Evolutionary conservation across 768 basidiomycete species (phyloP).

Genomic region (Coprinopsis cinerea): DNA sequence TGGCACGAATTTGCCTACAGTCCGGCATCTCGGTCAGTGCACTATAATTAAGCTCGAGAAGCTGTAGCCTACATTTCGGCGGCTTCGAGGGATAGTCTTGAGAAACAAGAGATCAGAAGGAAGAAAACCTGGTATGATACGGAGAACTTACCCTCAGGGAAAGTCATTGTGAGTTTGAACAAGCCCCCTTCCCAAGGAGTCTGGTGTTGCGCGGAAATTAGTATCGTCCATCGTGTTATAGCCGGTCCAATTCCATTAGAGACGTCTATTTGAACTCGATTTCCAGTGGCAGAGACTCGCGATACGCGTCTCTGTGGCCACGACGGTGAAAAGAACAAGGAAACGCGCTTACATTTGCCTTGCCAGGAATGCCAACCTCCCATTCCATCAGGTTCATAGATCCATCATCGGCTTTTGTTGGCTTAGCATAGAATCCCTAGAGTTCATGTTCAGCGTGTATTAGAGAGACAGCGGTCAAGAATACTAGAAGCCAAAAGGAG

Average conservation of each 20-base stretch:
- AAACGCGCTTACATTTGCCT: conserved; percentile 58
- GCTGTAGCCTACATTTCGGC: conserved; percentile 67
- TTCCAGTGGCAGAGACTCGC: neutral
- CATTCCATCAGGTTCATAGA: conserved; percentile 96
- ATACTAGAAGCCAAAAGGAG: neutral
- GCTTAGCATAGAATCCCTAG: conserved; percentile 97
- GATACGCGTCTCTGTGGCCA: conserved; percentile 14
- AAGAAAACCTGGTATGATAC: neutral
- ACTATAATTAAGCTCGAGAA: neutral
- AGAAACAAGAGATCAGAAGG: neutral
- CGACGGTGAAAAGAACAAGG: conserved; percentile 4
- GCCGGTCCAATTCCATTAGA: too few relatives aligned
- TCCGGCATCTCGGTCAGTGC: neutral
- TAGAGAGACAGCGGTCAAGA: neutral
- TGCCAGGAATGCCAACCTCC: conserved; percentile 99
- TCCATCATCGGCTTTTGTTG: conserved; percentile 83
- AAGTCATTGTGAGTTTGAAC: conserved; percentile 89
- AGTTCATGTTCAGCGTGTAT: neutral
- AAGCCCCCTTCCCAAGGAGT: conserved; percentile 97
- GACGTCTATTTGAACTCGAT: too few relatives aligned
- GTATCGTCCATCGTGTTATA: too few relatives aligned
- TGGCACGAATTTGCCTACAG: conserved; percentile 89
- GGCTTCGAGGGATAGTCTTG: conserved; percentile 93
- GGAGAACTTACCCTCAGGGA: conserved; percentile 88
- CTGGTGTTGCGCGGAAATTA: too few relatives aligned